Evolutionary conservation across 441 rosid species (phyloP).

Genomic region (Populus tomentosa): DNA sequence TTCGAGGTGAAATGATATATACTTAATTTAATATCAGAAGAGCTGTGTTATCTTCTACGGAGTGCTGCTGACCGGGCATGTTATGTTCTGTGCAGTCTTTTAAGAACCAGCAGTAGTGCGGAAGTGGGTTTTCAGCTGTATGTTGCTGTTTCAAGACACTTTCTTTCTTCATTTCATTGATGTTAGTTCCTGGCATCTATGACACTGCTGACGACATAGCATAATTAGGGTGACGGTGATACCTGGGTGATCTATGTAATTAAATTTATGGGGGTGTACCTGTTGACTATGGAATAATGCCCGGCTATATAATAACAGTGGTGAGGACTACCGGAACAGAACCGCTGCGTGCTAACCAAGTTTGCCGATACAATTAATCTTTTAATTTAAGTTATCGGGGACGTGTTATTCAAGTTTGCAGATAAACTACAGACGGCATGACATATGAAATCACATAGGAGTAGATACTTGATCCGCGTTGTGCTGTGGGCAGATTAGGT

Average conservation of each 20-base stretch:
- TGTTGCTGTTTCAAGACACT: background rate
- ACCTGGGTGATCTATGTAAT: background rate
- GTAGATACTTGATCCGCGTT: too few species aligned
- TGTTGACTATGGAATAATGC: background rate
- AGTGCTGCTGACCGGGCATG: background rate
- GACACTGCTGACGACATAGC: background rate
- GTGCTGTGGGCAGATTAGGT: too few species aligned
- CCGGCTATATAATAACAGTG: too few species aligned
- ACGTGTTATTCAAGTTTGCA: too few species aligned
- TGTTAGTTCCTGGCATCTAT: too few species aligned
- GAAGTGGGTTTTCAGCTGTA: background rate
- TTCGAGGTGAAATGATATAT: constrained; percentile 28
- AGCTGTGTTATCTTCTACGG: background rate
- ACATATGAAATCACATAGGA: too few species aligned
- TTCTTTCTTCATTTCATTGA: background rate
- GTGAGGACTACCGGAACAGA: too few species aligned
- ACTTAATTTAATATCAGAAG: background rate
- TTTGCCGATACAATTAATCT: too few species aligned
- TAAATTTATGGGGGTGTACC: too few species aligned
- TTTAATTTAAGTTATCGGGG: too few species aligned
- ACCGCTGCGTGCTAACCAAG: too few species aligned
- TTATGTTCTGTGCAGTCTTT: background rate
- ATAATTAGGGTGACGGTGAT: background rate
- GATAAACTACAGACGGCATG: too few species aligned
- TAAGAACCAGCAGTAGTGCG: background rate